Evolutionary conservation across 1,284 basidiomycete genomes (phyloP).

Genomic region (Cystobasidiaceae sp.): DNA sequence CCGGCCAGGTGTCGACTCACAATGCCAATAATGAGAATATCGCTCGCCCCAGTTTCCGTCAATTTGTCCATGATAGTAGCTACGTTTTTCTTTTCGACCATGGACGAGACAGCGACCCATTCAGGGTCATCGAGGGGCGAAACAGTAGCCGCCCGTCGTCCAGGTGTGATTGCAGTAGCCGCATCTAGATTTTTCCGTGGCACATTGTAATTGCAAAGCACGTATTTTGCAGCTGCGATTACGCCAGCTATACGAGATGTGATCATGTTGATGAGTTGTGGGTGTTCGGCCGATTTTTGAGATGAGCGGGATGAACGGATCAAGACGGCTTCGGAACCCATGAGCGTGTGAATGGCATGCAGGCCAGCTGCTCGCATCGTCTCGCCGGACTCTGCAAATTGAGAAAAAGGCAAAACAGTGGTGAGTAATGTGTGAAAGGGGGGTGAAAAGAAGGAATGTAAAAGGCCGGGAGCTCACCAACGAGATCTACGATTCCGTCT

Average conservation of each 20-base stretch:
- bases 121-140: slow-evolving; percentile 69
- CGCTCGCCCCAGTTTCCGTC: slow-evolving; percentile 69
- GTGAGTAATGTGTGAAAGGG: not conserved
- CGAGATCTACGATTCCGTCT: slow-evolving; percentile 90
- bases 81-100: slow-evolving; percentile 81
- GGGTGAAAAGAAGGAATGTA: no score
- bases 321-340: slow-evolving; percentile 86
- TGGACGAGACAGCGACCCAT: slow-evolving; percentile 88
- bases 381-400: slow-evolving; percentile 80
- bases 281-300: slow-evolving; percentile 43
- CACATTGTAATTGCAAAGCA: slow-evolving; percentile 90
- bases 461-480: slow-evolving; percentile 61
- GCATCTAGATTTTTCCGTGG: slow-evolving; percentile 57
- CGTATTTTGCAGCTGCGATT: slow-evolving; percentile 80
- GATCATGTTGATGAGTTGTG: slow-evolving; percentile 66
- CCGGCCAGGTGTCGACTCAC: slow-evolving; percentile 57
- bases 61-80: slow-evolving; percentile 89
- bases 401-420: not conserved
- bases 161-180: slow-evolving; percentile 76
- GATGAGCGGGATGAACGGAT: slow-evolving; percentile 67
- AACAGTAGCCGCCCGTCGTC: slow-evolving; percentile 82
- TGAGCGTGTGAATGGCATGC: slow-evolving; percentile 82
- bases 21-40: slow-evolving; percentile 81
- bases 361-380: slow-evolving; percentile 98
- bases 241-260: slow-evolving; percentile 87